Evolutionary conservation across 2,329 filamentous ascomycete species (phyloP), one percentile per base, ranked within the genome.

Genomic region (Rhexocercosporidium sp.): DNA sequence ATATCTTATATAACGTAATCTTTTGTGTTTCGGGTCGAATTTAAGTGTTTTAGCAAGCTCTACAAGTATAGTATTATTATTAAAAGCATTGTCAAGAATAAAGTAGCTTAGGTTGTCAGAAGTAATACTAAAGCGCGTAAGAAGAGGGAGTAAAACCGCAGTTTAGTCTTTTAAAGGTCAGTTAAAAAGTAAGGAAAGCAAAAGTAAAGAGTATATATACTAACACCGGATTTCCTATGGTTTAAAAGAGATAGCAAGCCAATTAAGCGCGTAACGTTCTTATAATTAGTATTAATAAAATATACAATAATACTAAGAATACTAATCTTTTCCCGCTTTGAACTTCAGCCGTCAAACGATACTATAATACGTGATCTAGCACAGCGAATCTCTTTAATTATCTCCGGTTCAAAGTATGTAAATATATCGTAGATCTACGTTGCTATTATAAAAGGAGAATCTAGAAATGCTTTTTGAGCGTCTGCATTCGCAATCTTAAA

Each of bases 271-370:
- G 34, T 60, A 29, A 41, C 9, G 20, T 11, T 22, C n/a, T 51
- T 18, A 51, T 51, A 51, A 11, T 51, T 51, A 22, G 37, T 25
- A 39, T 60, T 60, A 44, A 60, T 60, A 25, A 60, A 60, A 44
- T 60, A 22, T 44, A 60, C 20, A 44, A 60, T 20, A 8, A 60
- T 37, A 25, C 57, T 29, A n/a, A 60, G 20, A 39, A 60, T 22
- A 44, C 57, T 60, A 25, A 60, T 41, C 37, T 60, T 60, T 34
- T 60, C 57, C 18, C 39, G n/a, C 20, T 60, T 60, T 31, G n/a
- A 37, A n/a, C 57, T 34, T 34, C 20, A 60, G 16, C 34, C 34
- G 25, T 60, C 34, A 60, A 63, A 63, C 29, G 29, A 31, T 31
- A 31, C 9, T n/a, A 18, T 34, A 22, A 63, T 54, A 53, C 29